Percentiles rank a stretch among this genome's conserved stretches.
Conservation (phyloP, 2,329 filamentous ascomycete species). For the Sporothrix dimorphospora region DNA sequence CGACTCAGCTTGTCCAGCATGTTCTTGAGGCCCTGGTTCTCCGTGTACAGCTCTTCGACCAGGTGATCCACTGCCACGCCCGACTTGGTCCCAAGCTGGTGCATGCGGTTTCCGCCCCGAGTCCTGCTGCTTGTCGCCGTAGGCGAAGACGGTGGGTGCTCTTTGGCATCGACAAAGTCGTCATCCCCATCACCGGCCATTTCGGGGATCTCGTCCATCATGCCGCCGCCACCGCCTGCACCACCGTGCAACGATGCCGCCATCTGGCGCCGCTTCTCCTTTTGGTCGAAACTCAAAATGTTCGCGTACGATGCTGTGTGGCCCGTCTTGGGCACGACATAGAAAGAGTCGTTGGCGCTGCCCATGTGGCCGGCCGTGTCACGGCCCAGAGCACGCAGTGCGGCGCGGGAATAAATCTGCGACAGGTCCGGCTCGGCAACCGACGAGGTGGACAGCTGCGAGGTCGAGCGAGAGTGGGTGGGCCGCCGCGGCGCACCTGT, state of each 20-base stretch:
- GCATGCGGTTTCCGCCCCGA: constrained; percentile 31
- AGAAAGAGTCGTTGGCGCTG: constrained; percentile 74
- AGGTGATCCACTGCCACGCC: constrained; percentile 58
- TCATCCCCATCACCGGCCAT: constrained; percentile 68
- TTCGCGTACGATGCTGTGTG: constrained; percentile 92
- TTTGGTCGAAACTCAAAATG: constrained; percentile 73
- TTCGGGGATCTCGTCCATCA: constrained; percentile 41
- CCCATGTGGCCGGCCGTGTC: constrained; percentile 56
- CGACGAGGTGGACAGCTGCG: constrained; percentile 35
- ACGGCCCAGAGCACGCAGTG: constrained; percentile 75
- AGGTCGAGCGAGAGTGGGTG: constrained; percentile 25
- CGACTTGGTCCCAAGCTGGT: constrained; percentile 11
- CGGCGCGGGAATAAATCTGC: constrained; percentile 82
- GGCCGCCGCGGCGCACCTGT: constrained; percentile 31
- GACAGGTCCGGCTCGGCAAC: constrained; percentile 72
- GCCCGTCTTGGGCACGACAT: constrained; percentile 89
- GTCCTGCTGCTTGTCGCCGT: neutral
- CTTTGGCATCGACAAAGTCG: constrained; percentile 86
- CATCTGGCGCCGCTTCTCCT: constrained; percentile 62
- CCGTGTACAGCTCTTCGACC: constrained; percentile 83
- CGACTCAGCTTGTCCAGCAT: constrained; percentile 85
- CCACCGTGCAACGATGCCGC: constrained; percentile 53
- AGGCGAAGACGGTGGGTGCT: constrained; percentile 43
- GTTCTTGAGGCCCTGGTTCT: constrained; percentile 84
- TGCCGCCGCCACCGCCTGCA: constrained; percentile 38